Percentiles rank a stretch among this genome's conserved stretches.
phyloP scores from a whole-genome alignment of 1,284 basidiomycete genomes.

The Salmacisia buchloeana region DNA sequence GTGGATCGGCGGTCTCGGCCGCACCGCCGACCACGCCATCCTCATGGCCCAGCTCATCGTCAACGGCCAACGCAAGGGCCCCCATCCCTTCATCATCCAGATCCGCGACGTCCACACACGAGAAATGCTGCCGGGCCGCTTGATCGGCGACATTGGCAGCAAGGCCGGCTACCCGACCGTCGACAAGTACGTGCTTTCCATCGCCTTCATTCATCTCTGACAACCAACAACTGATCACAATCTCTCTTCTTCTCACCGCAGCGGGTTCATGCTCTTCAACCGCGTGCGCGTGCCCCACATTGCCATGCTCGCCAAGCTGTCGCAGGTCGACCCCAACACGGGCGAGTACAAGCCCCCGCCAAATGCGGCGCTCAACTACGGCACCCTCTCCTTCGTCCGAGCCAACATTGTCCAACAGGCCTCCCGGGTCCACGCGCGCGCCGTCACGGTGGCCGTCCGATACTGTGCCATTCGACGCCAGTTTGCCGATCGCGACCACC shows the following conservation, averaged over 20 bases:
- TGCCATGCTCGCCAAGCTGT: constrained; percentile 50
- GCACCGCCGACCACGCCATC: constrained; percentile 51
- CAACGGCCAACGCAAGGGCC: constrained; percentile 49
- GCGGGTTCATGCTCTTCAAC: constrained; percentile 27
- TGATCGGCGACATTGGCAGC: constrained; percentile 51
- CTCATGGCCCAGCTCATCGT: constrained; percentile 53
- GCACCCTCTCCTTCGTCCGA: constrained; percentile 42
- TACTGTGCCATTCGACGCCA: constrained; percentile 52
- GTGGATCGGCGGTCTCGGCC: constrained; percentile 52
- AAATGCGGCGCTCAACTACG: constrained; percentile 36
- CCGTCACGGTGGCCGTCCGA: constrained; percentile 51
- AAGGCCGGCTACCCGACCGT: constrained; percentile 49
- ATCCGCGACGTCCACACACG: constrained; percentile 51
- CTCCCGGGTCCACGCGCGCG: constrained; percentile 47
- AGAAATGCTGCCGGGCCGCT: constrained; percentile 49
- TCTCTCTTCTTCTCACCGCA: too few species aligned
- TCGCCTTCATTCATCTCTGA: constrained; percentile 6
- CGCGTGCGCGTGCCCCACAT: constrained; percentile 50
- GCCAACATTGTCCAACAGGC: constrained; percentile 51
- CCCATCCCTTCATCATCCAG: constrained; percentile 51
- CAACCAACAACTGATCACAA: too few species aligned
- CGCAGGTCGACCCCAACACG: constrained; percentile 47
- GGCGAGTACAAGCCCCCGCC: constrained; percentile 35
- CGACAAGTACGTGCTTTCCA: too few species aligned
- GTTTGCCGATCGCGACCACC: constrained; percentile 51